Evolutionary conservation across 441 rosid species (phyloP).

Genomic region (Macaranga tanarius): DNA sequence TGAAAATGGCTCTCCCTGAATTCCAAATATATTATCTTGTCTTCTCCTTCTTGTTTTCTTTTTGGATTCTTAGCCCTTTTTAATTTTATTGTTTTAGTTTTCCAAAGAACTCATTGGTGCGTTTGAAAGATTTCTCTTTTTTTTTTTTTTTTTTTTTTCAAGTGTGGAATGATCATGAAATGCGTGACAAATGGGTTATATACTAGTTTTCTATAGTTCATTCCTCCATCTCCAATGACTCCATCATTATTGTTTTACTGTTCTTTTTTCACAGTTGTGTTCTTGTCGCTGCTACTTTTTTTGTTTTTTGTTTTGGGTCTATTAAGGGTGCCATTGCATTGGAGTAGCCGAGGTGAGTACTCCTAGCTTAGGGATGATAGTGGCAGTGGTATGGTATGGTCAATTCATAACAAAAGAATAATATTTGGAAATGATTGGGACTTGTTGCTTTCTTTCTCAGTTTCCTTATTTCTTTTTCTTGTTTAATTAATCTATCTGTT

Average conservation of each 20-base stretch:
- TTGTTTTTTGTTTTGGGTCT: neutral
- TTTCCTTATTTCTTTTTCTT: neutral
- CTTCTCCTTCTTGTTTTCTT: conserved; percentile 9
- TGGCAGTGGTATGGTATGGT: conserved; percentile 18
- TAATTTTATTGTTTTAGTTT: neutral
- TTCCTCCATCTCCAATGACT: neutral
- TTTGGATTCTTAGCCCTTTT: no score
- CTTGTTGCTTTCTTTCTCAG: conserved; percentile 11
- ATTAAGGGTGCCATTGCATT: conserved; percentile 24
- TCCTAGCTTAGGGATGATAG: neutral
- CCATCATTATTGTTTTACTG: neutral
- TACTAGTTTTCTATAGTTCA: conserved; percentile 7
- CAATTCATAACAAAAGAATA: conserved; percentile 25
- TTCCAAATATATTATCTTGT: conserved; percentile 1
- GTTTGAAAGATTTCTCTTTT: conserved; percentile 20
- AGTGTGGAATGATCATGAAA: conserved; percentile 34
- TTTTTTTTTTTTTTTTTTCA: conserved; percentile 4
- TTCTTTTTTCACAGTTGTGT: neutral
- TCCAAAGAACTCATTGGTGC: conserved; percentile 22
- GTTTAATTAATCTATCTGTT: neutral
- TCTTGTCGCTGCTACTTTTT: neutral
- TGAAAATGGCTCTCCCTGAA: conserved; percentile 46
- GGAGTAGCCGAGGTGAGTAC: conserved; percentile 4
- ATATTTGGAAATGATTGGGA: conserved; percentile 24
- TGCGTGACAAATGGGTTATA: conserved; percentile 28